Base-by-base conservation (phyloP, 2,329 filamentous ascomycete genomes). In the Cladosporium austrohemisphaericum region DNA sequence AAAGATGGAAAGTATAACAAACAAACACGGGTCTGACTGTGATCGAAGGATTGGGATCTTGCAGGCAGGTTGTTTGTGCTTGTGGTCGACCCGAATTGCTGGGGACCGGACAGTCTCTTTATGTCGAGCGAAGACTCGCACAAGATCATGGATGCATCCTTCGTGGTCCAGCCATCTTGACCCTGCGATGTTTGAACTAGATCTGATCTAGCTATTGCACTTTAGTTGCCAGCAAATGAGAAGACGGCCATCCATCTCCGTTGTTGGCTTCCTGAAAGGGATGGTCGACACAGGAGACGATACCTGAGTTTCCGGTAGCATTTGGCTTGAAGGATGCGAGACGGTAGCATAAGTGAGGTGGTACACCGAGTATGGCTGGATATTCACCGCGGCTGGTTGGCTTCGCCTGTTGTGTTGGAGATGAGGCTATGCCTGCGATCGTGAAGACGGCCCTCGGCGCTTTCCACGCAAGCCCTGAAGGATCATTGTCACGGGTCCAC, bases 121-220 rank as follows among this genome's bases (percentile, higher is more conserved):
- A 47, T 47, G 38, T 16, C 4, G 11, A 29, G 5, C 10, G 19
- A 18, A 33, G 22, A 18, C n/a, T n/a, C 25, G 25, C 31, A 20
- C 19, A 18, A 38, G 23, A 6, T 16, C 11, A 13, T 14, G 2
- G 44, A 37, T 29, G 10, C 31, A 23, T 4, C 22, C 18, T 13
- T 32, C 25, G 26, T 35, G 41, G 29, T 25, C 19, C 28, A 44
- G 41, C 41, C 41, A 35, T 44, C 28, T 13, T 11, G 9, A 33
- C 28, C 16, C 3, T 31, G 18, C 10, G 13, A 31, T 38, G 18
- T 31, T 32, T 37, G 33, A 20, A 14, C 44, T 47, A 47, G 33
- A 36, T 32, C 44, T 7, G 33, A 47, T 47, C 25, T 23, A 47
- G 44, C 32, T 19, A 47, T 47, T 38, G 44, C 44, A 47, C 44